Base-by-base conservation (phyloP, 352 stramenopile genomes). In the Phytophthora sojae region DNA sequence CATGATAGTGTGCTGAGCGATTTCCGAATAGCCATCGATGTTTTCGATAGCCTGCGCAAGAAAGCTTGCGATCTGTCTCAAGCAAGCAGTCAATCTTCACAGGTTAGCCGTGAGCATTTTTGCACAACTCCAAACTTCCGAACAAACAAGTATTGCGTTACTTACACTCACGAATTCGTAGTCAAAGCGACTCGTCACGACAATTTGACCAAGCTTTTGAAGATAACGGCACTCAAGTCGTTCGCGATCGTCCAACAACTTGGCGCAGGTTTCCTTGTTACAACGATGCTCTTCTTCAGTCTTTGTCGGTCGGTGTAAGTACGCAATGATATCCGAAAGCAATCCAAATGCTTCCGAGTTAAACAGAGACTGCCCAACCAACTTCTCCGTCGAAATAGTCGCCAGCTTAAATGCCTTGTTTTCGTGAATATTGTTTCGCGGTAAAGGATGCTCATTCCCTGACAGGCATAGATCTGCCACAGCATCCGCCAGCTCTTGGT, bases 151-250 rank as follows among this genome's bases (percentile, higher is more conserved):
- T 12, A 30, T 25, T 32, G 26, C 32, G 45, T 32, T 66, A 82
- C 77, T 66, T 73, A 91, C 83, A 64, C 70, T 81, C 52, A 86
- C 71, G 58, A 88, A 69, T 19, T 86, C 64, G 57, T 91, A 91
- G 55, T 91, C 79, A 32, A 77, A 83, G 32, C 39, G 76, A 42
- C 82, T 75, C 47, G 78, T 55, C 17, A 75, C 72, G 29, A 91
- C 59, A 21, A 91, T 70, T 35, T 83, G 75, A 8, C 83, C 79
- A 23, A 91, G 72, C 14, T 80, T 81, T 35, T 88, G 71, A 51
- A 91, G 69, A 47, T 80, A 91, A 35, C 71, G 58, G 39, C 81
- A 83, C 61, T 88, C 77, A 21, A 91, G 69, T 19, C 21, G 57
- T 54, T 73, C 57, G 30, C 57, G 57, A 26, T 69, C 21, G 29